Percentiles rank a stretch among this genome's conserved stretches.
Conservation (phyloP, 495 filamentous ascomycete species). For the Pseudoneurospora amorphoporcata region DNA sequence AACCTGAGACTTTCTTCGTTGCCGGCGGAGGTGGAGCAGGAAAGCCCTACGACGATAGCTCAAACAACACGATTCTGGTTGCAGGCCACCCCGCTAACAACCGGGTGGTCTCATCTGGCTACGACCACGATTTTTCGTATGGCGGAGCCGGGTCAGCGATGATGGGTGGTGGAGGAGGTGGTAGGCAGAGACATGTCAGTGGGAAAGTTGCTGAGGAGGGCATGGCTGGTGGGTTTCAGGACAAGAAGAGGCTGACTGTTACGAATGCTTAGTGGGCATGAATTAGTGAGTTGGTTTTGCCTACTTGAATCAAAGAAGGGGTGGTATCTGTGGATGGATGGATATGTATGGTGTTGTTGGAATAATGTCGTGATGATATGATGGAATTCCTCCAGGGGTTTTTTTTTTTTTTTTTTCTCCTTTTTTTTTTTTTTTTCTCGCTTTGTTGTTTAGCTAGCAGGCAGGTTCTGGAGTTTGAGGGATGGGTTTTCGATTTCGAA, state of each 20-base stretch:
- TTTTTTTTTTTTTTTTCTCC: neutral
- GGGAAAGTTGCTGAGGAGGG: conserved; percentile 84
- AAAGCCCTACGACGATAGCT: conserved; percentile 40
- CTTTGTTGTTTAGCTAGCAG: neutral
- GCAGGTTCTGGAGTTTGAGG: neutral
- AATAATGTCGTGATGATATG: neutral
- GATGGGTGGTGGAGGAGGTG: conserved; percentile 10
- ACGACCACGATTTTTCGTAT: conserved; percentile 43
- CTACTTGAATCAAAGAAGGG: conserved; percentile 1
- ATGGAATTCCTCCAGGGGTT: neutral
- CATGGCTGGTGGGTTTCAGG: conserved; percentile 31
- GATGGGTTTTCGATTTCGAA: neutral
- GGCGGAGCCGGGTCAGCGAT: conserved; percentile 16
- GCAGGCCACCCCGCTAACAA: conserved; percentile 10
- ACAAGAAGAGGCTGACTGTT: neutral
- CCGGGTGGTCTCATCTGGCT: conserved; percentile 43
- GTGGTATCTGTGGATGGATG: neutral
- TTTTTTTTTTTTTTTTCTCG: no score
- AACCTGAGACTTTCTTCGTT: conserved; percentile 42
- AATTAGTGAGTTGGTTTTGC: neutral
- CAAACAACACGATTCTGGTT: conserved; percentile 32
- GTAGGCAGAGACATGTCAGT: conserved; percentile 56
- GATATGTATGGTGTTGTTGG: neutral
- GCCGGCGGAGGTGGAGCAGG: neutral
- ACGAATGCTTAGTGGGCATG: neutral